Conservation (phyloP, 129 eudicot species). For the Lonicera japonica region DNA sequence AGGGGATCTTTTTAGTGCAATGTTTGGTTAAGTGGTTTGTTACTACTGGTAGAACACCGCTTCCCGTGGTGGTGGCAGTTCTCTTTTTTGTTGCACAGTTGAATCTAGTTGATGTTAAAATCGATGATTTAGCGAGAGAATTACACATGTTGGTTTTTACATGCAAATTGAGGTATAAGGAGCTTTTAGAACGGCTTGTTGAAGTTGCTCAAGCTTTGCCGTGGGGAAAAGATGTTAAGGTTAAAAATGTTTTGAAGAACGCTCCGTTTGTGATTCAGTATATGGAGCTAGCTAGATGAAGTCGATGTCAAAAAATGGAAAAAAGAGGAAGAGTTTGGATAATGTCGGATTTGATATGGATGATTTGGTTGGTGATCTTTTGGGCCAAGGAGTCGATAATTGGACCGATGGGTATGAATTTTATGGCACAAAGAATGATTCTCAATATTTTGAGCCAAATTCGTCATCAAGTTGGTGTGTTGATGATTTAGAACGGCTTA, state of each 20-base stretch:
- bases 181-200: constrained; percentile 54
- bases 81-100: constrained; percentile 50
- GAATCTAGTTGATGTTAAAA: constrained; percentile 41
- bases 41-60: constrained; percentile 76
- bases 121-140: constrained; percentile 61
- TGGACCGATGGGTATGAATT: not conserved
- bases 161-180: constrained; percentile 61
- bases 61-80: constrained; percentile 66
- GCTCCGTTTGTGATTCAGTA: constrained; percentile 61
- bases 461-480: constrained; percentile 6
- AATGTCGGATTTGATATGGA: constrained; percentile 26
- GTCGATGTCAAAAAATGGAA: constrained; percentile 32
- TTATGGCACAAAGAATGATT: constrained; percentile 9
- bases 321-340: constrained; percentile 15
- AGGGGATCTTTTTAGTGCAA: constrained; percentile 75
- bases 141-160: constrained; percentile 47
- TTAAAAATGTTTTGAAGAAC: constrained; percentile 63
- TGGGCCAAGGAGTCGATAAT: constrained; percentile 18
- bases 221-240: constrained; percentile 74
- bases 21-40: constrained; percentile 82
- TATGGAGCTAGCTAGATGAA: constrained; percentile 83
- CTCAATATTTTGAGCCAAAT: constrained; percentile 19
- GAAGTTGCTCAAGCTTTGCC: constrained; percentile 63
- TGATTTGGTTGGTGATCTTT: constrained; percentile 38
- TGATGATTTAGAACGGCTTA: constrained; percentile 28